phyloP scores from a whole-genome alignment of 495 filamentous ascomycete species.

The Choiromyces venosus region DNA sequence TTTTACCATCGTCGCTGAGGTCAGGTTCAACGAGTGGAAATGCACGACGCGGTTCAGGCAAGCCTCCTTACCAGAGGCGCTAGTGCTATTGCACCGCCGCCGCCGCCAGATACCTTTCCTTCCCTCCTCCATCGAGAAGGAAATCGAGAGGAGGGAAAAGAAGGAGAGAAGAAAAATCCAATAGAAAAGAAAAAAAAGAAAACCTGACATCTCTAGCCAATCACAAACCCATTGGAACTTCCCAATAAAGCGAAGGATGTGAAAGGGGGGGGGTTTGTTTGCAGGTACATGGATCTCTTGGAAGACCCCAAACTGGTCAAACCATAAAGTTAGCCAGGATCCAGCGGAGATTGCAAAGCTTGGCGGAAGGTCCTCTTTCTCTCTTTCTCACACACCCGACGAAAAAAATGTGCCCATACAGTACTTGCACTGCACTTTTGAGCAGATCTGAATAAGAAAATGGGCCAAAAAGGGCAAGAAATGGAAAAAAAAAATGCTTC shows the following conservation, averaged over 20 bases:
- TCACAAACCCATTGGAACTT: conserved; percentile 14
- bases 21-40: not conserved
- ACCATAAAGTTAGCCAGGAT: conserved; percentile 11
- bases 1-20: not conserved
- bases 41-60: not conserved
- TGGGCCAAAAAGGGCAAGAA: not conserved
- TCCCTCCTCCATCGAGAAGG: conserved; percentile 3
- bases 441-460: not conserved
- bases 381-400: not conserved
- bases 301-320: conserved; percentile 4
- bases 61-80: not conserved
- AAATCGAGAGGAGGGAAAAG: not conserved
- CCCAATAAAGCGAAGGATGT: conserved; percentile 14
- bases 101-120: conserved; percentile 5
- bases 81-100: not conserved
- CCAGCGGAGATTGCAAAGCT: conserved; percentile 26
- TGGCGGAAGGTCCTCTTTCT: conserved; percentile 5
- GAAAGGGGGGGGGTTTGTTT: conserved; percentile 26
- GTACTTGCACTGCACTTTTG: not conserved
- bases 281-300: conserved; percentile 4
- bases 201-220: conserved; percentile 9
- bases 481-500: not conserved
- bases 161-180: conserved; percentile 9
- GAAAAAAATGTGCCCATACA: not conserved
- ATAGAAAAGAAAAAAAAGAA: conserved; percentile 14